Conservation (phyloP, 2,329 filamentous ascomycete species). For the Nemania serpens region DNA sequence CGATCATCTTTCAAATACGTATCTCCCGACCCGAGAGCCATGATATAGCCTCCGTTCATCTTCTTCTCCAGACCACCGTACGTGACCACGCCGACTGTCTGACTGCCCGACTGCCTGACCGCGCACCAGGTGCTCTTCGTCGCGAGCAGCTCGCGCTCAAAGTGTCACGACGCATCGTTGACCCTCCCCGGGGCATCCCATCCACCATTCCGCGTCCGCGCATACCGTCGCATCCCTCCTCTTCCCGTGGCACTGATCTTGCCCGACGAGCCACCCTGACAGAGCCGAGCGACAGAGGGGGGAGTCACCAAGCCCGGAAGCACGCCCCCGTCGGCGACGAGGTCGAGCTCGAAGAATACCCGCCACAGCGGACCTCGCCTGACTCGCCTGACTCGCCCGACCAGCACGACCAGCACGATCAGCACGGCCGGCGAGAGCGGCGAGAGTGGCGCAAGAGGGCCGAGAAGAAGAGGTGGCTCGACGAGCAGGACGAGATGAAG, state of each 20-base stretch:
- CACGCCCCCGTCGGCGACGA: slow-evolving; percentile 20
- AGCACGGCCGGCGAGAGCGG: slow-evolving; percentile 42
- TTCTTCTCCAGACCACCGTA: slow-evolving; percentile 1
- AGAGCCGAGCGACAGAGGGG: slow-evolving; percentile 37
- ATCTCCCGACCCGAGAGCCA: slow-evolving; percentile 7
- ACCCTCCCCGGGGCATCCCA: not conserved
- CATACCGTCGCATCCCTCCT: slow-evolving; percentile 37
- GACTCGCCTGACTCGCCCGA: slow-evolving; percentile 13
- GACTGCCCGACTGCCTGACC: too few species aligned
- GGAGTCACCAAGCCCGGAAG: slow-evolving; percentile 27
- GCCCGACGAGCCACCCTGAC: slow-evolving; percentile 31
- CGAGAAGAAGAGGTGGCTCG: slow-evolving; percentile 71
- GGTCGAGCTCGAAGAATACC: slow-evolving; percentile 46
- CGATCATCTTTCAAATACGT: not conserved
- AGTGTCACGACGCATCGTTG: too few species aligned
- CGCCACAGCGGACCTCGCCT: not conserved
- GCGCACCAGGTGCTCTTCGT: too few species aligned
- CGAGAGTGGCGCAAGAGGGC: slow-evolving; percentile 51
- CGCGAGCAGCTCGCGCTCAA: too few species aligned
- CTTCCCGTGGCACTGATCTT: slow-evolving; percentile 34
- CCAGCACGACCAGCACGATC: slow-evolving; percentile 25
- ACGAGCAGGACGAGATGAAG: slow-evolving; percentile 90
- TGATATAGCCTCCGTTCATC: not conserved
- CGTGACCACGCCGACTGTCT: not conserved
- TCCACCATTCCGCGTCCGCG: slow-evolving; percentile 37